Conservation (phyloP, 2,329 filamentous ascomycete genomes). For the Pseudocercospora pini-densiflorae region DNA sequence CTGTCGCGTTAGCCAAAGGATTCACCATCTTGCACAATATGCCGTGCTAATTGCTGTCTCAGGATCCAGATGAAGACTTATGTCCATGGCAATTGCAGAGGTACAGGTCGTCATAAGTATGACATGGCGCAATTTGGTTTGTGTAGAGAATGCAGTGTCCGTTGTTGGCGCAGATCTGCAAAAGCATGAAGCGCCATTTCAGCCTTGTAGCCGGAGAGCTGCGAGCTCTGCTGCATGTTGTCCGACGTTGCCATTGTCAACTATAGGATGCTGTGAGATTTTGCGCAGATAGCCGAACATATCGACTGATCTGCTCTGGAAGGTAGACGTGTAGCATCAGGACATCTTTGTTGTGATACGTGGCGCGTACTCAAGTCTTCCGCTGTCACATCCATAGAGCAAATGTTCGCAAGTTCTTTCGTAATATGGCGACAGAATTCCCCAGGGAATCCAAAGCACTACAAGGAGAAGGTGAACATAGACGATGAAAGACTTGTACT, state of each 20-base stretch:
- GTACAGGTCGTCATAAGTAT: too few species aligned
- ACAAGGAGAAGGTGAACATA: too few species aligned
- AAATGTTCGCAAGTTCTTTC: too few species aligned
- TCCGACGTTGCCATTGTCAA: too few species aligned
- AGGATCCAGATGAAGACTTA: neutral
- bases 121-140: too few species aligned
- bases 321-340: neutral
- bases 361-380: neutral
- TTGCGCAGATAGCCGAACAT: too few species aligned
- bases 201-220: neutral
- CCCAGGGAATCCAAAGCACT: too few species aligned
- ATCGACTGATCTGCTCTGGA: too few species aligned
- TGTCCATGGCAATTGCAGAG: neutral
- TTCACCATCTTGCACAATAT: slow-evolving; percentile 3
- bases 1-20: slow-evolving; percentile 12
- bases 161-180: neutral
- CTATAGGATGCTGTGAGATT: neutral
- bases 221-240: too few species aligned
- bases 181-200: neutral
- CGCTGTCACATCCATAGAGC: too few species aligned
- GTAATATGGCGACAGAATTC: too few species aligned
- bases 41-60: neutral
- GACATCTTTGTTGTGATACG: neutral
- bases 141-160: neutral
- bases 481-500: too few species aligned